phyloP scores from a whole-genome alignment of 2,329 filamentous ascomycete species.

The Alternaria viburni region DNA sequence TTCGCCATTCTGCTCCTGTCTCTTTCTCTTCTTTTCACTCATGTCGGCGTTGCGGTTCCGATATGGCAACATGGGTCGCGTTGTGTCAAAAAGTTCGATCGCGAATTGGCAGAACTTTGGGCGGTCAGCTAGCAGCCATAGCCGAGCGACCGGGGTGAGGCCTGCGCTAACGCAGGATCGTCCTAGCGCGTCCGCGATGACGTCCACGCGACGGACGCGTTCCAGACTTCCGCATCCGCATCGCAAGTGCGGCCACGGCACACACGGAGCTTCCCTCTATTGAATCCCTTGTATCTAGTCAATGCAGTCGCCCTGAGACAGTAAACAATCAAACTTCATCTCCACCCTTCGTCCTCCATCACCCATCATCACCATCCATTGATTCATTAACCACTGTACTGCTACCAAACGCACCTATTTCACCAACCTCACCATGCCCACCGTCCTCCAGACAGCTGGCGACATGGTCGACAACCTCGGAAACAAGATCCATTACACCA shows the following conservation, averaged over 20 bases:
- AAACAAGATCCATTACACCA: slow-evolving; percentile 19
- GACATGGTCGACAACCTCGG: slow-evolving; percentile 31
- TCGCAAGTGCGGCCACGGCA: not conserved
- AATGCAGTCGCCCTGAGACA: not conserved
- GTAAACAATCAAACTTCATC: not conserved
- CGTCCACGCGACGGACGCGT: slow-evolving; percentile 24
- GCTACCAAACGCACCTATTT: not conserved
- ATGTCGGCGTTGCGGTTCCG: slow-evolving; percentile 28
- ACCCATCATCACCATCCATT: not conserved
- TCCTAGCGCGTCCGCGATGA: slow-evolving; percentile 11
- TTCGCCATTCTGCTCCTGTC: slow-evolving; percentile 36
- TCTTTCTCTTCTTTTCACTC: slow-evolving; percentile 50
- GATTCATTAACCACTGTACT: not conserved
- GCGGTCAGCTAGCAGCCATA: slow-evolving; percentile 18
- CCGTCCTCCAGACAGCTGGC: slow-evolving; percentile 33
- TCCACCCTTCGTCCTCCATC: not conserved
- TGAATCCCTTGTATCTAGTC: not conserved
- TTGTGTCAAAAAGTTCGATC: slow-evolving; percentile 33
- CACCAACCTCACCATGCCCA: slow-evolving; percentile 18
- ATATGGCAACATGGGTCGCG: slow-evolving; percentile 11
- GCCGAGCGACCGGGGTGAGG: slow-evolving; percentile 5
- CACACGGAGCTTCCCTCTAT: not conserved
- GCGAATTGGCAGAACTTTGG: slow-evolving; percentile 28
- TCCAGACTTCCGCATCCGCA: slow-evolving; percentile 1
- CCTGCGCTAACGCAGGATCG: not conserved